Base-by-base conservation (phyloP, 108 stramenopile species). In the Fistulifera solaris region DNA sequence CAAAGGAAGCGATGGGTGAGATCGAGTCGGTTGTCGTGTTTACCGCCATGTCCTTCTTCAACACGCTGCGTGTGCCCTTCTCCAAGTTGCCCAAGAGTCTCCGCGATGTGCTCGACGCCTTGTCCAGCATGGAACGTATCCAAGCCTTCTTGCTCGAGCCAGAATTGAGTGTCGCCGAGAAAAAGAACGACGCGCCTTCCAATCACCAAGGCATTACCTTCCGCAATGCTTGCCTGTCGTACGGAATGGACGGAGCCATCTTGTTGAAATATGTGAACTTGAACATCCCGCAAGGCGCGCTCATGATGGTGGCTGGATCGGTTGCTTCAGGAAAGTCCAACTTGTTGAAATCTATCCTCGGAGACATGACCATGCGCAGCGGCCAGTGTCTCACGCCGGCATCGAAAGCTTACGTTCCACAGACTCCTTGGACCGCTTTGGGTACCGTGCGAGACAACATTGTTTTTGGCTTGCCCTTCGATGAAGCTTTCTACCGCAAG, bases 241-340 rank as follows among this genome's bases (percentile, higher is more conserved):
- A 11, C 40, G 14, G 14, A 14, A 40, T 14, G 31, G 52, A 40
- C 14, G 12, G 12, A 13, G 14, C 11, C 12, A 14, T 14, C 12
- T 13, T 40, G 14, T 40, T 40, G 40, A 40, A 40, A 11, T 3
- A 45, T 21, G 91, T n/a, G 76, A 94, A 25, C 71, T 93, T 43
- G 78, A 87, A 67, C 57, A 89, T 10, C 71, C 72, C 54, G 78
- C 55, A 52, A 41, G 94, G 94, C 12, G 69, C 83, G 38, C 75
- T 94, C 0, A 77, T 78, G 47, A 91, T 87, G 17, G 69, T 95
- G 19, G 73, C 93, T 35, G 94, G 94, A 3, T 63, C 73, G 10
- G 94, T 95, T 16, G 94, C 83, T 7, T 65, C 62, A 40, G 94
- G 94, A 11, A 95, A 95, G 66, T 66, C 61, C 31, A 78, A 75